Base-by-base conservation (phyloP, 768 basidiomycete species). In the Macrocybe gigantea region DNA sequence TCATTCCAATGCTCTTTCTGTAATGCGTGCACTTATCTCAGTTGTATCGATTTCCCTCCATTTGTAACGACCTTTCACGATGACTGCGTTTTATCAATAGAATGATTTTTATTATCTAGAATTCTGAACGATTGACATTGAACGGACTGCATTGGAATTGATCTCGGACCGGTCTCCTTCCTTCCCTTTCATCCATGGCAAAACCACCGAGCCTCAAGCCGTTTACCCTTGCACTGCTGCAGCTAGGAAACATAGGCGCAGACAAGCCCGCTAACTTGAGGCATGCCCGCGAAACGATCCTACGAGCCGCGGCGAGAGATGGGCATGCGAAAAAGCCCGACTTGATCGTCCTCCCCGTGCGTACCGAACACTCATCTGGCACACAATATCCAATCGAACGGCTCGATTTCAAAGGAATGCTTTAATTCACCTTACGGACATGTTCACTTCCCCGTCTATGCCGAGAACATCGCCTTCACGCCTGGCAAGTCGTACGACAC, bases 401-500 rank as follows among this genome's bases (percentile, higher is more conserved):
- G 12, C n/a, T 37, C 33, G 37, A 38, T 47, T 32, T 49, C 29
- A 22, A 10, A 90, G 90, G 91, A 89, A 78, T 91, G 82, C 64
- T 93, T 92, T 65, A 89, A 92, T 60, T 90, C 87, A 3, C 88
- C 88, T 0, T 92, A 93, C 55, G 88, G 89, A 0, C 79, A 83
- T 54, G 68, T 70, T 2, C 78, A 88, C 60, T 96, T 97, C 60
- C 87, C 89, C 0, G 72, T 80, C 7, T 86, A 93, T 56, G 88
- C 91, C 0, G 93, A 95, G 66, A 74, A 69, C 2, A 90, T 94
- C 45, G 79, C 73, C 4, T 91, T 72, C 60, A 71, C 61, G 2
- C 70, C 74, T 7, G 85, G 79, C 3, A 60, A 78, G 55, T 61
- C 69, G 7, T 93, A 86, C 55, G 77, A 88, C 50, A 57, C 75